These are phyloP conservation scores for Viola odorata DNA, from an alignment of 345 rosid genomes.

Conservation along the genomic window DNA sequence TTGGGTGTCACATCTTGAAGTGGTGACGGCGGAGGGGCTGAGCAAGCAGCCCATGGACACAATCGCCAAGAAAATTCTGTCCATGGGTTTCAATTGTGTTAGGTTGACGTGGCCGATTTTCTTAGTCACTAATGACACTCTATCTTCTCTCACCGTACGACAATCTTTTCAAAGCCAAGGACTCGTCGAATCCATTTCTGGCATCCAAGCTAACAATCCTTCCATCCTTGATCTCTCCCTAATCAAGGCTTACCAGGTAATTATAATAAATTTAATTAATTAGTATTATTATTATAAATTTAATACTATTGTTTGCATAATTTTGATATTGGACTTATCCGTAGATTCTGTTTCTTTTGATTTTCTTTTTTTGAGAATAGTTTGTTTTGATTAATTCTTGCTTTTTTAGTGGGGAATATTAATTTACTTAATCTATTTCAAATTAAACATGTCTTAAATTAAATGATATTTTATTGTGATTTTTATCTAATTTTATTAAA, in stretches of 20 bases:
- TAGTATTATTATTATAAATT: neutral
- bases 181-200: constrained; percentile 53
- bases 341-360: no score
- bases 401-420: no score
- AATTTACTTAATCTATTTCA: no score
- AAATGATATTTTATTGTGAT: no score
- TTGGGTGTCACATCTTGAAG: constrained; percentile 31
- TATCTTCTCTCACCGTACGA: constrained; percentile 20
- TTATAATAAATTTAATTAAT: no score
- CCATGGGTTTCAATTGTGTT: constrained; percentile 40
- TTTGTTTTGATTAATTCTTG: no score
- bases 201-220: constrained; percentile 74
- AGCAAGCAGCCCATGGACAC: constrained; percentile 30
- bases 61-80: constrained; percentile 20
- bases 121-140: constrained; percentile 24
- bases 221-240: constrained; percentile 70
- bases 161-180: constrained; percentile 63
- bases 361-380: no score
- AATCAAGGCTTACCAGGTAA: constrained; percentile 74
- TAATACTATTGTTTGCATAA: neutral
- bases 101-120: constrained; percentile 41
- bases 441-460: no score
- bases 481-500: no score
- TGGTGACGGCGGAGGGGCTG: constrained; percentile 41
- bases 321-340: neutral